A percentile compares a stretch with the other conserved stretches of the same genome.
Evolutionary conservation across 176 grass and related monocot species (phyloP).

Genomic region (Aegilops longissima): DNA sequence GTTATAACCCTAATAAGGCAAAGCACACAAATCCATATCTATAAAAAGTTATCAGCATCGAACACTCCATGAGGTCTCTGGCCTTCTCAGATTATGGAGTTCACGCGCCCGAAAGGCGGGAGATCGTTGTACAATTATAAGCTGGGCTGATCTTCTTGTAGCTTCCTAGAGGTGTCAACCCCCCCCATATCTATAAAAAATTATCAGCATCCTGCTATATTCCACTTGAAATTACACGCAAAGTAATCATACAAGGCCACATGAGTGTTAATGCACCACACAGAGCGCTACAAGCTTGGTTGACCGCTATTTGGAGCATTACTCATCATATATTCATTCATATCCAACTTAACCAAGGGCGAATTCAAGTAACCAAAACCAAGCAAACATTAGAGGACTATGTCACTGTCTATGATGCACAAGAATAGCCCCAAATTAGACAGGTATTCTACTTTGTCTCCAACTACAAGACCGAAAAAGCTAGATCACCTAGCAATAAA

Average conservation of each 20-base stretch:
- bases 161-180: no score
- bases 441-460: background rate
- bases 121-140: no score
- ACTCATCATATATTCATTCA: background rate
- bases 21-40: background rate
- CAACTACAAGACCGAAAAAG: background rate
- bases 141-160: no score
- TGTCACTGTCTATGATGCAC: background rate
- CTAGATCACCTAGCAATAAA: background rate
- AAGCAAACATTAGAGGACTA: background rate
- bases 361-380: background rate
- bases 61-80: no score
- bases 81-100: no score
- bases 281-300: background rate
- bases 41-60: background rate
- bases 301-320: background rate
- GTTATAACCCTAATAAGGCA: background rate
- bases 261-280: background rate
- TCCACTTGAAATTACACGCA: constrained; percentile 5
- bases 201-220: background rate
- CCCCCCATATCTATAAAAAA: no score
- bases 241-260: background rate
- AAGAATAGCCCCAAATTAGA: background rate
- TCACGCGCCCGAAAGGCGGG: no score
- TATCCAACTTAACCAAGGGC: constrained; percentile 4